phyloP scores from a whole-genome alignment of 495 filamentous ascomycete species.

The Lepraria neglecta region DNA sequence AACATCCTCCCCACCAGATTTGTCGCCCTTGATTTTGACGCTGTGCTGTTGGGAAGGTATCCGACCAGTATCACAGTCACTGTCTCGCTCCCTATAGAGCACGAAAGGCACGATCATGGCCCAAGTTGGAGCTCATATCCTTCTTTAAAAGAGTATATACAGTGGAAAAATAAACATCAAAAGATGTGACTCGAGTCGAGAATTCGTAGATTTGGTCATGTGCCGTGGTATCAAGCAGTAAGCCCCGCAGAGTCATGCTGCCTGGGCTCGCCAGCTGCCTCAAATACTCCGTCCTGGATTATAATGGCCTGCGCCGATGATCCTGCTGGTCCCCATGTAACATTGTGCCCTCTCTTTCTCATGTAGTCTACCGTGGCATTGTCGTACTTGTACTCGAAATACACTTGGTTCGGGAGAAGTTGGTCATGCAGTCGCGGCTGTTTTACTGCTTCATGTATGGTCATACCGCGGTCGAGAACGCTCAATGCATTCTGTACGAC shows the following conservation, averaged over 20 bases:
- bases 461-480: constrained; percentile 57
- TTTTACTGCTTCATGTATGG: constrained; percentile 53
- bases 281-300: constrained; percentile 61
- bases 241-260: constrained; percentile 67
- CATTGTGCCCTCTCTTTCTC: constrained; percentile 58
- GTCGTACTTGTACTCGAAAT: constrained; percentile 65
- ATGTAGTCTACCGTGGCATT: constrained; percentile 59
- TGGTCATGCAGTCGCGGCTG: constrained; percentile 76
- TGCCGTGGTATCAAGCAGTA: constrained; percentile 41
- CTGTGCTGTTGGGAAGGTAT: too few relatives aligned
- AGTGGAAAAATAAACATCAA: too few relatives aligned
- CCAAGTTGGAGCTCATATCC: too few relatives aligned
- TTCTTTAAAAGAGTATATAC: too few relatives aligned
- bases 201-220: too few relatives aligned
- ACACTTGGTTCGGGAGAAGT: constrained; percentile 60
- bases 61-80: too few relatives aligned
- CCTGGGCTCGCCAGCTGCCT: constrained; percentile 70
- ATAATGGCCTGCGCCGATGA: constrained; percentile 66
- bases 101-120: too few relatives aligned
- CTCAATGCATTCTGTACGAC: constrained; percentile 68
- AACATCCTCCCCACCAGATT: too few relatives aligned
- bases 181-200: too few relatives aligned
- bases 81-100: too few relatives aligned
- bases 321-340: constrained; percentile 33
- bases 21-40: too few relatives aligned